A percentile compares a stretch with the other conserved stretches of the same genome.
Conservation (phyloP, 345 rosid genomes). For the Gossypium mustelinum region DNA sequence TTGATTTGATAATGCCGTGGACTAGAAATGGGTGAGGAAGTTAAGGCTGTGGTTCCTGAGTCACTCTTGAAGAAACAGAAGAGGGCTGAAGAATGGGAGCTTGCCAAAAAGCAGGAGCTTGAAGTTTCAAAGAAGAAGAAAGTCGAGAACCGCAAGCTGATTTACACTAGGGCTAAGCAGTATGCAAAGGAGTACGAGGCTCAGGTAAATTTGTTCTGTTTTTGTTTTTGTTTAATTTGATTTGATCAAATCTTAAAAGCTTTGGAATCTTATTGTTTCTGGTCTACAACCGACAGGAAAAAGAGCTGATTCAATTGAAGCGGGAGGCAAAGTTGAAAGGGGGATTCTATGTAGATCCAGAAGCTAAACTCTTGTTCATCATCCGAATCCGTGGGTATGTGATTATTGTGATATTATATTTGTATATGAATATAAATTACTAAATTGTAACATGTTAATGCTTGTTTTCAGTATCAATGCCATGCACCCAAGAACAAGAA, state of each 20-base stretch:
- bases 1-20: not conserved
- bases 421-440: not conserved
- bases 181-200: slow-evolving; percentile 56
- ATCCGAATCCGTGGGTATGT: slow-evolving; percentile 78
- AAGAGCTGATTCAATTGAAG: slow-evolving; percentile 62
- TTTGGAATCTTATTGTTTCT: slow-evolving; percentile 14
- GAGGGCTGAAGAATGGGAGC: slow-evolving; percentile 66
- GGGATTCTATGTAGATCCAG: slow-evolving; percentile 87
- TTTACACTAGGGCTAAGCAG: slow-evolving; percentile 50
- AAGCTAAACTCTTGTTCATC: slow-evolving; percentile 79
- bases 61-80: slow-evolving; percentile 75
- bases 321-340: slow-evolving; percentile 86
- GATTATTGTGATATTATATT: not conserved
- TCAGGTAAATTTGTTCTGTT: slow-evolving; percentile 32
- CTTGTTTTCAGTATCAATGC: slow-evolving; percentile 66
- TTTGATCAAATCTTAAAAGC: not conserved
- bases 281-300: slow-evolving; percentile 33
- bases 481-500: slow-evolving; percentile 76
- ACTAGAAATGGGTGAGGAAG: slow-evolving; percentile 32
- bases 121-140: slow-evolving; percentile 51
- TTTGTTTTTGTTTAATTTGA: not conserved
- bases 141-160: slow-evolving; percentile 52
- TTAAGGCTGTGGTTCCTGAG: slow-evolving; percentile 58
- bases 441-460: not conserved
- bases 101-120: slow-evolving; percentile 38